Conservation (phyloP, 2,329 filamentous ascomycete genomes). For the Capronia epimyces region DNA sequence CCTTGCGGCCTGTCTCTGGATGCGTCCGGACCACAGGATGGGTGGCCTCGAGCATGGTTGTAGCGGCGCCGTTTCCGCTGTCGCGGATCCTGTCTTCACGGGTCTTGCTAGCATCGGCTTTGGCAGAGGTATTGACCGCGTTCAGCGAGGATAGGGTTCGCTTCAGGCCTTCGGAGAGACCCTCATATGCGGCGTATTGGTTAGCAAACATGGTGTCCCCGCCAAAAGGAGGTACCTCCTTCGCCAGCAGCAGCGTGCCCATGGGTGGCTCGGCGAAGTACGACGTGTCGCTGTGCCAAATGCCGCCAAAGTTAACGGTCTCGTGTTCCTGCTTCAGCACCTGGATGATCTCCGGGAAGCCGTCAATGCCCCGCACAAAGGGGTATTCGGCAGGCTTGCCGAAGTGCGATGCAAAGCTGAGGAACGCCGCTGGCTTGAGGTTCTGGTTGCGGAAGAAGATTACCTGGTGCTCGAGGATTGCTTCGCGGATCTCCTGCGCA, state of each 20-base stretch:
- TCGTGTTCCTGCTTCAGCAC: conserved; percentile 27
- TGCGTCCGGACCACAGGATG: conserved; percentile 35
- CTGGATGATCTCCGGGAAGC: conserved; percentile 24
- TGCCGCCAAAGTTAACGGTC: conserved; percentile 26
- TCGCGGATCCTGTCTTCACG: conserved; percentile 29
- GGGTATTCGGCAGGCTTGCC: conserved; percentile 26
- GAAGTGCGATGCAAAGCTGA: conserved; percentile 22
- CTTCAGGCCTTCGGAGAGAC: conserved; percentile 32
- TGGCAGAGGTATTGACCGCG: conserved; percentile 28
- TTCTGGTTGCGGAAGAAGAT: conserved; percentile 27
- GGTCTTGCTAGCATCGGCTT: conserved; percentile 30
- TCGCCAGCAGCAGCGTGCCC: conserved; percentile 23
- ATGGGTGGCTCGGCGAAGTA: conserved; percentile 23
- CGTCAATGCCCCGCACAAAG: conserved; percentile 25
- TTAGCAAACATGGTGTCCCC: conserved; percentile 33
- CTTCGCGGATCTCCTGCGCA: conserved; percentile 22
- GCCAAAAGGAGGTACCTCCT: conserved; percentile 29
- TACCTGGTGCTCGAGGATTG: conserved; percentile 24
- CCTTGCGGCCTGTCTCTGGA: conserved; percentile 34
- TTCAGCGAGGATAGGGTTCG: conserved; percentile 29
- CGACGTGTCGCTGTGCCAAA: conserved; percentile 28
- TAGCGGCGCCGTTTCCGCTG: conserved; percentile 13
- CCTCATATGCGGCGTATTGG: conserved; percentile 31
- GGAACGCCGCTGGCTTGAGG: conserved; percentile 16
- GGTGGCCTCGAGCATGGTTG: conserved; percentile 26